Base-by-base conservation (phyloP, 208 protist species). In the Naegleria gruberi region DNA sequence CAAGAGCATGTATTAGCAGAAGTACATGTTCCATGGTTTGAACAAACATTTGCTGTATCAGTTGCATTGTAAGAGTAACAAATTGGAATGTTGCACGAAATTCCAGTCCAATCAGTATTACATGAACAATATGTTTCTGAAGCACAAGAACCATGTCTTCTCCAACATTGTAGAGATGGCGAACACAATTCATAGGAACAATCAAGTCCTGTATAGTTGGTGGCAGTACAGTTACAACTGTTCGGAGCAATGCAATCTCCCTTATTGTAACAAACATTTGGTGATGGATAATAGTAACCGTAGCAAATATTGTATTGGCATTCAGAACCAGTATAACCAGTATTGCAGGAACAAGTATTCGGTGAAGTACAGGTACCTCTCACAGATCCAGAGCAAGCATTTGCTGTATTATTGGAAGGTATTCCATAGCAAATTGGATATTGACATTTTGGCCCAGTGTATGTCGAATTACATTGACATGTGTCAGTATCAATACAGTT, bases 371-470 rank as follows among this genome's bases (percentile, higher is more conserved):
- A 82, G 37, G 12, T 82, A 19, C 74, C 74, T 34, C 40, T 82
- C 17, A 34, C 40, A 82, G 74, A 82, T 10, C 74, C 51, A 23
- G 51, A 65, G 26, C 77, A 83, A n/a, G 34, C n/a, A 19, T 65
- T 4, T 51, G 43, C 43, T 40, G 82, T 37, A 40, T 87, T 15
- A 15, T 47, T 55, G 12, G 82, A 87, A 10, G 19, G 12, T 17
- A 87, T 26, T 41, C 82, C 82, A 87, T 87, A 87, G n/a, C 82
- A 87, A 40, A 57, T 40, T n/a, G 41, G 19, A 51, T 87, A 37
- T 34, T 87, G 43, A 34, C 40, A 86, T 37, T 40, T 5, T 23
- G 30, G 1, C 4, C 82, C 40, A 37, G 42, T 4, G 19, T 86
- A 51, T 7, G 1, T 51, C 3, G 12, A n/a, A 37, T 51, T 15